Evolutionary conservation across 305 asterid genomes (phyloP), one percentile per base, ranked within the genome.

Genomic region (Fraxinus greggii): DNA sequence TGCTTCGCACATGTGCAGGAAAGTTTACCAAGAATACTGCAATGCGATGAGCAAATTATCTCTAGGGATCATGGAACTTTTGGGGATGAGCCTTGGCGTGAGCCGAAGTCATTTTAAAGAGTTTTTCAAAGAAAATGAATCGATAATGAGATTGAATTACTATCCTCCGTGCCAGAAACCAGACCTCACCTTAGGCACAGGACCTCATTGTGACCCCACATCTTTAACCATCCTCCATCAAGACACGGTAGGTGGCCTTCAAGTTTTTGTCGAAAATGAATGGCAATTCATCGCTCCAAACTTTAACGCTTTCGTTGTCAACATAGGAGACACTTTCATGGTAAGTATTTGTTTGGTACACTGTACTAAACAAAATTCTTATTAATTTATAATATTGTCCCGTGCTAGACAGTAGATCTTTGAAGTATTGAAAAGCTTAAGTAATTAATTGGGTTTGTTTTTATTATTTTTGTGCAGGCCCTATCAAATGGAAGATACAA

Each of bases 261-360:
- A 94, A 84, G 97, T 94, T 24, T 90, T 84, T 76, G 95, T 90
- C 21, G 98, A 94, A 78, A 70, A 90, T n/a, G 86, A 92, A 59
- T 94, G 98, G 98, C 82, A 82, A 15, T 87, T 95, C 69, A 89
- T 94, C 8, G 28, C 36, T 10, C 98, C 98, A 2, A 86, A 88
- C 75, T 61, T 77, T 32, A 74, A 85, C 33, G 93, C 97, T 15
- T 92, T 94, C 51, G 98, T 93, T 3, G 93, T 93, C 80, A 93
- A 93, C 90, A 92, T 93, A 21, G 98, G 98, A 13, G 97, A 94
- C 88, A 94, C 98, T 2, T 91, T 94, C 92, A 91, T 91, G 97
- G 97, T 94, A 89, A 79, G 70, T 65, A 75, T 17, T 63, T 13
- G 35, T 9, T 65, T 26, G 33, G 35, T 65, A 12, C n/a, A 67